phyloP scores from a whole-genome alignment of 805 yeast species.

The Candida alai region DNA sequence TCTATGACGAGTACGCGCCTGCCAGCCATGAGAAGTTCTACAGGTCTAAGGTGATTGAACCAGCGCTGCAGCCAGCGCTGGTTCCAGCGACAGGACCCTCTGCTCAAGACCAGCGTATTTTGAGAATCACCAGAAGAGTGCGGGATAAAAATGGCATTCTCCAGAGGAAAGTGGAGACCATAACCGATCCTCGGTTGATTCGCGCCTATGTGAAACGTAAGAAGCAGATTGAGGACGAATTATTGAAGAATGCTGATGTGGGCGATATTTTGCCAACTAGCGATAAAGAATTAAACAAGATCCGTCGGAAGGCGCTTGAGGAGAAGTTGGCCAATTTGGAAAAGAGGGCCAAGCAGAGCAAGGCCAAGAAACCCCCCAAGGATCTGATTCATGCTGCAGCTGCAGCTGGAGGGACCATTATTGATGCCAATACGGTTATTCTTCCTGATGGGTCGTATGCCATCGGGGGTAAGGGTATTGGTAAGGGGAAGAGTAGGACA shows the following conservation, averaged over 20 bases:
- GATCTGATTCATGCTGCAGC: slow-evolving; percentile 38
- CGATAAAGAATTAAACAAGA: slow-evolving; percentile 78
- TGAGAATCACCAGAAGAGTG: slow-evolving; percentile 67
- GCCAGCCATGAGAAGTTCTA: slow-evolving; percentile 27
- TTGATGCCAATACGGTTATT: slow-evolving; percentile 41
- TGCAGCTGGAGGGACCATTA: slow-evolving; percentile 40
- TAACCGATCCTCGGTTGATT: slow-evolving; percentile 83
- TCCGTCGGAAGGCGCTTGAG: slow-evolving; percentile 71
- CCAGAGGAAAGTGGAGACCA: slow-evolving; percentile 73
- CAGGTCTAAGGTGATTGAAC: slow-evolving; percentile 33
- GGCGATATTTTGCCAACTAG: slow-evolving; percentile 75
- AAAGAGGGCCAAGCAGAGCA: slow-evolving; percentile 48
- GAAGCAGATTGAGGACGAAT: slow-evolving; percentile 57
- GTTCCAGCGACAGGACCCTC: slow-evolving; percentile 10
- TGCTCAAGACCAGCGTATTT: slow-evolving; percentile 27
- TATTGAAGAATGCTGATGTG: slow-evolving; percentile 55
- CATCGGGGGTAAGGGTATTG: slow-evolving; percentile 63
- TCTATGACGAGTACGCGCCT: slow-evolving; percentile 38
- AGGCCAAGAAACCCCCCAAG: slow-evolving; percentile 30
- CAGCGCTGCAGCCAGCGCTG: slow-evolving; percentile 27
- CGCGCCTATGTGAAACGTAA: slow-evolving; percentile 76
- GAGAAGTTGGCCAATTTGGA: slow-evolving; percentile 81
- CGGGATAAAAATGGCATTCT: slow-evolving; percentile 82
- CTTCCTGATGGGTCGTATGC: slow-evolving; percentile 43
- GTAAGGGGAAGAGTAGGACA: slow-evolving; percentile 67